phyloP scores from a whole-genome alignment of 208 protist species.

The Leishmania lainsoni region DNA sequence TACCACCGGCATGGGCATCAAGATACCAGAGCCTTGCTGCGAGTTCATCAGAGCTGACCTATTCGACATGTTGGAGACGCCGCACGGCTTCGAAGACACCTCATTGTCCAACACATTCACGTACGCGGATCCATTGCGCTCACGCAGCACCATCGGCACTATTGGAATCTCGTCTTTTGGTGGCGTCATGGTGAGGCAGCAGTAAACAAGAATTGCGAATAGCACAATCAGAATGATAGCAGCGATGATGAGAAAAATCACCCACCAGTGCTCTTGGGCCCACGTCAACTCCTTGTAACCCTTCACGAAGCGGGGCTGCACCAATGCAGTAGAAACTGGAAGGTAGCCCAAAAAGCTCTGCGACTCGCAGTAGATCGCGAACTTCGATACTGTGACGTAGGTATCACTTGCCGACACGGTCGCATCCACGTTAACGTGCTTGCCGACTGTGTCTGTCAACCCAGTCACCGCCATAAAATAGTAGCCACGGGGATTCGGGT shows the following conservation, averaged over 20 bases:
- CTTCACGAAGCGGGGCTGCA: slow-evolving; percentile 43
- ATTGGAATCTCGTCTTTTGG: slow-evolving; percentile 34
- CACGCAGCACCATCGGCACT: slow-evolving; percentile 53
- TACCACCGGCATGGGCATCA: slow-evolving; percentile 17
- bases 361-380: slow-evolving; percentile 38
- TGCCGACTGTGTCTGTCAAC: background rate
- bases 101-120: slow-evolving; percentile 21
- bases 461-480: slow-evolving; percentile 5
- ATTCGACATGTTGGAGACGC: background rate
- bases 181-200: slow-evolving; percentile 33
- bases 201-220: slow-evolving; percentile 43
- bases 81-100: slow-evolving; percentile 11
- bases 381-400: slow-evolving; percentile 12
- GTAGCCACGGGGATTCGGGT: slow-evolving; percentile 5
- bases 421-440: slow-evolving; percentile 16
- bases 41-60: background rate
- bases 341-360: slow-evolving; percentile 31
- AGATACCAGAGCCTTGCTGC: slow-evolving; percentile 1
- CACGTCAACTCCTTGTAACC: slow-evolving; percentile 61
- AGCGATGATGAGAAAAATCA: slow-evolving; percentile 44
- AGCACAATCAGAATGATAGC: slow-evolving; percentile 39
- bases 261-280: slow-evolving; percentile 60
- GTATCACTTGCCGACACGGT: background rate
- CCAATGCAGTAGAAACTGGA: slow-evolving; percentile 11
- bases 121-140: slow-evolving; percentile 38